Evolutionary conservation across 2,329 filamentous ascomycete species (phyloP), one percentile per base, ranked within the genome.

Genomic region (Fusarium duplospermum): DNA sequence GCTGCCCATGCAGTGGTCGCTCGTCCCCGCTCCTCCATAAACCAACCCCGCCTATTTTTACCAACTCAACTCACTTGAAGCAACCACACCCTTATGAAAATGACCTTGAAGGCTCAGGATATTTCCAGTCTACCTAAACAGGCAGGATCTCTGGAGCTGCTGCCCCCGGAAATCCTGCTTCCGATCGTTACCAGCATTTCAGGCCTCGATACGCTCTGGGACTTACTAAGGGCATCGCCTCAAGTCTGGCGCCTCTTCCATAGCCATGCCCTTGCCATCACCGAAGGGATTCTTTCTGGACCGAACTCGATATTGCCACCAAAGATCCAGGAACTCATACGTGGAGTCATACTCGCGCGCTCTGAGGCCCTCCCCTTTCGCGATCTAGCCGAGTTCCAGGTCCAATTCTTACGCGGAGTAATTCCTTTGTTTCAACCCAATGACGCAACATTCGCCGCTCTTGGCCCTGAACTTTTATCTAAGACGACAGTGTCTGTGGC

Each of bases 161-260:
- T 73, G 7, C 62, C 70, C 13, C 70, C 71, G 4, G 70, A 74
- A 35, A 20, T 69, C 27, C 36, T 73, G 14, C 24, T 71, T 14
- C 50, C 50, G 3, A 74, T 74, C 18, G 47, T 69, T 31, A 71
- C 54, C 6, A 57, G n/a, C 31, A 24, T 74, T 45, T 40, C 67
- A 6, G 59, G 58, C 13, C 70, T 74, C 31, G 70, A 74, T 10
- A 69, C 33, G 13, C 71, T 74, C 16, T 74, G 70, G 71, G 47
- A 62, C 9, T n/a, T 73, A 16, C 36, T 74, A 16, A 71, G 31
- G 20, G 71, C 70, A 29, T 73, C 70, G 1, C 64, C 71, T 13
- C 47, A 62, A 5, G 22, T 50, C 4, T 74, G 67, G 64, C 71
- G 31, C 11, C 45, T 74, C 29, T 74, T 71, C 54, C 31, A 59